Percentiles rank a stretch among this genome's conserved stretches.
Evolutionary conservation across 192 early-diverging fungal genomes (phyloP).

Genomic region (Phycomyces nitens): DNA sequence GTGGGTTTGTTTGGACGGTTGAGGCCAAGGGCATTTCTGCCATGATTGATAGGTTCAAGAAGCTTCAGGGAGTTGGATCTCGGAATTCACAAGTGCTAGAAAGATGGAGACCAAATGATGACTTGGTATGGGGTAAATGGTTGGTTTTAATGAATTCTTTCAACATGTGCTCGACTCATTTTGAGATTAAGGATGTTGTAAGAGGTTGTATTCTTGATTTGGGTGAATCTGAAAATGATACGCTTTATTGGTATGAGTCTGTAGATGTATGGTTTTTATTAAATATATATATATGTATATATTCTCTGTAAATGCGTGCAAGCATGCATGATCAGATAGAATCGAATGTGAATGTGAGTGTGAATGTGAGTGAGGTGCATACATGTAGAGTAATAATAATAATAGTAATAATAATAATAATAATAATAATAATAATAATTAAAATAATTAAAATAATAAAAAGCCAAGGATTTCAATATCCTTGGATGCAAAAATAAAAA

Average conservation of each 20-base stretch:
- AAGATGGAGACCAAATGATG: too few relatives aligned
- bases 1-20: too few relatives aligned
- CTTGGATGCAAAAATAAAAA: neutral
- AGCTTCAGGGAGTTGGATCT: too few relatives aligned
- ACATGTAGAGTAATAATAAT: neutral
- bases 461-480: constrained; percentile 8
- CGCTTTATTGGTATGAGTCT: constrained; percentile 15
- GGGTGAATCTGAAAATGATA: too few relatives aligned
- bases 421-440: constrained; percentile 1
- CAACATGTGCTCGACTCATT: too few relatives aligned
- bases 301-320: neutral
- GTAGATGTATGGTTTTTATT: neutral
- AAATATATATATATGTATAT: neutral
- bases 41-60: too few relatives aligned
- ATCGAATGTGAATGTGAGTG: neutral
- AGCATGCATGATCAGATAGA: neutral
- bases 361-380: neutral
- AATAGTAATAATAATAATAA: neutral
- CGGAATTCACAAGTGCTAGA: too few relatives aligned
- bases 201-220: too few relatives aligned
- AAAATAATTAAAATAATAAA: neutral
- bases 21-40: too few relatives aligned
- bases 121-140: too few relatives aligned
- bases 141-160: too few relatives aligned
- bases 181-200: too few relatives aligned